Evolutionary conservation across 2,329 filamentous ascomycete genomes (phyloP).

Genomic region (Colletotrichum sp.): DNA sequence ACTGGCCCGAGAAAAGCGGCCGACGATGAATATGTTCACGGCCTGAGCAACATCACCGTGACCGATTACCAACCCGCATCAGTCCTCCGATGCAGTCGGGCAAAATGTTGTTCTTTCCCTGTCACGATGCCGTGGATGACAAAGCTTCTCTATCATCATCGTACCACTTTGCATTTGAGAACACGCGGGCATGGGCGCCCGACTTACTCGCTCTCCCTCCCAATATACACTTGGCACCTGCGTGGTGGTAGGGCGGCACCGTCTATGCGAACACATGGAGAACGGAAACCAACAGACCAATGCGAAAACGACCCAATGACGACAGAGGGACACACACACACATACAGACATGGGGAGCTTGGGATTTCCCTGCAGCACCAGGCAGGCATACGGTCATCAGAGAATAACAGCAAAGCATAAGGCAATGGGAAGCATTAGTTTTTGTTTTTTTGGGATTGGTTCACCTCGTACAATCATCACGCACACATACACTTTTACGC

Average conservation of each 20-base stretch:
- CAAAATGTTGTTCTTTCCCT: not conserved
- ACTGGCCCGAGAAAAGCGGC: not conserved
- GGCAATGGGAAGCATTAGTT: not conserved
- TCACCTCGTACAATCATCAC: not conserved
- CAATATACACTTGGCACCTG: not conserved
- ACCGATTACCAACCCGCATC: not conserved
- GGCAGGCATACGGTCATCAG: not conserved
- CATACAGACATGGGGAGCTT: not conserved
- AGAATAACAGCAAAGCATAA: not conserved
- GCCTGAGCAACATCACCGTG: not conserved
- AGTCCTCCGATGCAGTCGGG: not conserved
- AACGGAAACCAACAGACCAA: not conserved
- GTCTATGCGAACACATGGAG: not conserved
- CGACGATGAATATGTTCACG: not conserved
- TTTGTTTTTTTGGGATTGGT: not conserved
- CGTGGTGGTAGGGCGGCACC: not conserved
- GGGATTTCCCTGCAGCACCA: not conserved
- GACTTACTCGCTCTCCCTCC: slow-evolving; percentile 2
- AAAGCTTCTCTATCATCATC: slow-evolving; percentile 1
- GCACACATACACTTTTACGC: not conserved
- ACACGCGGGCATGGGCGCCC: not conserved
- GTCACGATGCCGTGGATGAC: not conserved
- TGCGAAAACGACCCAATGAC: not conserved
- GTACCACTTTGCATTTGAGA: slow-evolving; percentile 8
- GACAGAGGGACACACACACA: not conserved